Evolutionary conservation across 2,329 filamentous ascomycete genomes (phyloP).

Genomic region (Aspergillus sergii): DNA sequence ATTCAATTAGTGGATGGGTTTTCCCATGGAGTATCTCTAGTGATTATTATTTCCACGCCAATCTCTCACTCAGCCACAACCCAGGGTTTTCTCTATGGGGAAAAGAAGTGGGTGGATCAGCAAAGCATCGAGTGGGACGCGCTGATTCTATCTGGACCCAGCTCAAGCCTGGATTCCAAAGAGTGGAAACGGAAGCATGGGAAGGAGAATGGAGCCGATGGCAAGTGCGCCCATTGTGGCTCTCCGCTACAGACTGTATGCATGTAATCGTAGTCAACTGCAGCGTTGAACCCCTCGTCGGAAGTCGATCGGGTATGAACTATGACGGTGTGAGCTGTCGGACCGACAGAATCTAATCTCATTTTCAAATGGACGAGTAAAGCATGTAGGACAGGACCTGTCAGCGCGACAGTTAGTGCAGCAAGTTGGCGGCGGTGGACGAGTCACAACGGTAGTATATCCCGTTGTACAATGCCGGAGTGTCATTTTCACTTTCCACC

Average conservation of each 20-base stretch:
- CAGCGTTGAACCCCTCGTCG: not conserved
- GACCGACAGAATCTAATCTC: not conserved
- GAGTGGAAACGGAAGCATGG: slow-evolving; percentile 1
- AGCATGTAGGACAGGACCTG: too few species aligned
- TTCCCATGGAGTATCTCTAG: not conserved
- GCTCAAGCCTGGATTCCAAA: not conserved
- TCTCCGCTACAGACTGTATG: not conserved
- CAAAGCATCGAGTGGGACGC: not conserved
- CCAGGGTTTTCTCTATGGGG: not conserved
- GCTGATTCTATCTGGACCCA: not conserved
- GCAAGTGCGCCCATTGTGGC: not conserved
- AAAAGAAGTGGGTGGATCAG: not conserved
- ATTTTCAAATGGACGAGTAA: not conserved
- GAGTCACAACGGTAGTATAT: not conserved
- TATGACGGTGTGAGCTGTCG: not conserved
- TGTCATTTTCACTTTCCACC: not conserved
- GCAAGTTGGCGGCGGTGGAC: not conserved
- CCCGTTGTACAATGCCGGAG: not conserved
- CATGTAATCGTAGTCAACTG: not conserved
- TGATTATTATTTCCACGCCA: not conserved
- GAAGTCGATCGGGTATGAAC: not conserved
- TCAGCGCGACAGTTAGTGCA: too few species aligned
- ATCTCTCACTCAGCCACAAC: not conserved
- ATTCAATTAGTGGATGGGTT: not conserved
- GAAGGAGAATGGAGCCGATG: not conserved